phyloP scores from a whole-genome alignment of 441 rosid species.

The Populus hybrid region DNA sequence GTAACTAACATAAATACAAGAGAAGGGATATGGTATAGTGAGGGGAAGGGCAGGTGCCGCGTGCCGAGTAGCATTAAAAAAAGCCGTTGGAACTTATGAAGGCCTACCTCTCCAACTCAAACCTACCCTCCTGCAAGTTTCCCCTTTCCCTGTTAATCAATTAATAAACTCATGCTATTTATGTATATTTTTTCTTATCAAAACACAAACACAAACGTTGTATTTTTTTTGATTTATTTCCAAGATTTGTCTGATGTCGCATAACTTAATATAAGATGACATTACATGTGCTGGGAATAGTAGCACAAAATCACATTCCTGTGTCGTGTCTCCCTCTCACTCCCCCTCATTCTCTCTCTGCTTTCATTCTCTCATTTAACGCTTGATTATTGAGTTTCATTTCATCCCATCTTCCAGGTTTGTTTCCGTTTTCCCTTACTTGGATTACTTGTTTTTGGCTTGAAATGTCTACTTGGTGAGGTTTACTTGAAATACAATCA shows the following conservation, averaged over 20 bases:
- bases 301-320: background rate
- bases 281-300: background rate
- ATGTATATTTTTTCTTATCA: too few relatives aligned
- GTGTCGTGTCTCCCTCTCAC: background rate
- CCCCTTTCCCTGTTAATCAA: slow-evolving; percentile 4
- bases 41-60: slow-evolving; percentile 52
- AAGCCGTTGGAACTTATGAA: slow-evolving; percentile 29
- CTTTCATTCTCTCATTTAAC: background rate
- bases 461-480: background rate
- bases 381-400: slow-evolving; percentile 20
- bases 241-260: background rate
- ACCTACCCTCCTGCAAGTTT: slow-evolving; percentile 45
- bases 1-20: slow-evolving; percentile 23
- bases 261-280: background rate
- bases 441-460: slow-evolving; percentile 13
- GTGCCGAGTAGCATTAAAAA: slow-evolving; percentile 47
- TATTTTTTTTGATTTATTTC: background rate
- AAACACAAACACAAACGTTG: background rate
- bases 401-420: slow-evolving; percentile 34
- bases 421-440: slow-evolving; percentile 4
- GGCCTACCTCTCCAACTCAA: slow-evolving; percentile 32
- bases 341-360: background rate
- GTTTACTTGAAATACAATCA: background rate
- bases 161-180: background rate
- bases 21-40: background rate